Base-by-base conservation (phyloP, 768 basidiomycete genomes). In the Agaricus blazei region DNA sequence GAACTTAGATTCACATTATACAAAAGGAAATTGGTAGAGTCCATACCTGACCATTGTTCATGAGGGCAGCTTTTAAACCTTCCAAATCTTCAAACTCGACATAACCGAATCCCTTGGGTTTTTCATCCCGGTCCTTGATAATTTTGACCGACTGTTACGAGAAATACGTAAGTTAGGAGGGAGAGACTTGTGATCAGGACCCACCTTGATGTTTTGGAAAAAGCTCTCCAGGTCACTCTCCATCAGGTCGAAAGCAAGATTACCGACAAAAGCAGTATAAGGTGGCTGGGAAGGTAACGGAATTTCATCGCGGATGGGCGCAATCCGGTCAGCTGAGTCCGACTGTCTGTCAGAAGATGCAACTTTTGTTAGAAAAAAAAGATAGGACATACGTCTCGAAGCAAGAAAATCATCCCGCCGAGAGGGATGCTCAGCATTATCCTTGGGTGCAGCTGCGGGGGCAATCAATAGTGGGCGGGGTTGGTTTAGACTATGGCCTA, bases 81-180 rank as follows among this genome's bases (percentile, higher is more conserved):
- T 95, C 92, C 55, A 93, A 65, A 51, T 87, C 88, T n/a, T 78
- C 80, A 65, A 98, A 98, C 67, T 99, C 97, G 56, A 98, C 84
- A 68, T 99, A 98, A 34, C 96, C 97, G 72, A 98, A 98, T 0
- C 97, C 97, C 70, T 98, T 98, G 19, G 95, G 92, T 67, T 93
- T 93, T 48, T 95, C 94, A 51, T 95, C 94, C 56, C 84, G 80
- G 63, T 95, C 95, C 66, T 81, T 87, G 70, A 98, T 96, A 58
- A 98, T 90, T 75, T 98, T 95, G 60, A 93, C 81, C 19, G 86
- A 85, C 67, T 89, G 89, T 59, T 85, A 79, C 89, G 92, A 44
- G 46, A 52, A 50, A 34, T 48, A 46, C 57, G 29, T 34, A 41
- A 23, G 27, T 51, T 36, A 48, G 40, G 29, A 23, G 42, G 29